Evolutionary conservation across 192 early-diverging fungal species (phyloP).

Genomic region (Kappamyces sp.): DNA sequence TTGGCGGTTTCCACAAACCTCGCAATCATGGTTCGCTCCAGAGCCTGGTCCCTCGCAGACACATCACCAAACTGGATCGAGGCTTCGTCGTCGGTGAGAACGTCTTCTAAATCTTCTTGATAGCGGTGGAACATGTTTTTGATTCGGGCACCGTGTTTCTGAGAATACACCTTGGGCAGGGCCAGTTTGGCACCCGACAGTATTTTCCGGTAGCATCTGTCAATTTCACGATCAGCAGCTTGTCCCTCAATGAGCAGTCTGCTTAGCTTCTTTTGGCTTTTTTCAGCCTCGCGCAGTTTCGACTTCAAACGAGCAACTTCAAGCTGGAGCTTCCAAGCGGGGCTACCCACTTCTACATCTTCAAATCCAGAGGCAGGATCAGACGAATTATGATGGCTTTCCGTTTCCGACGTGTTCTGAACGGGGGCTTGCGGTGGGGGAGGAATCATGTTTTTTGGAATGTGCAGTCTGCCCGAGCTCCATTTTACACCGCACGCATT

Average conservation of each 20-base stretch:
- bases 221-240: conserved; percentile 15
- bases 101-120: background rate
- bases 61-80: background rate
- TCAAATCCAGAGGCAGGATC: conserved; percentile 3
- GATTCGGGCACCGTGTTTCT: background rate
- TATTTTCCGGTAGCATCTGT: conserved; percentile 16
- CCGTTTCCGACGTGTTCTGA: background rate
- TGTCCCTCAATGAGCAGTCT: conserved; percentile 17
- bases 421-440: conserved; percentile 3
- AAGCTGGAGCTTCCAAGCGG: conserved; percentile 11
- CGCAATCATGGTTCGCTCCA: background rate
- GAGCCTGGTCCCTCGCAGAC: background rate
- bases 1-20: background rate
- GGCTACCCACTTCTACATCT: conserved; percentile 4
- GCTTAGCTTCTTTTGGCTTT: conserved; percentile 23
- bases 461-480: conserved; percentile 28
- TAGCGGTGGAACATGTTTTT: background rate
- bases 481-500: conserved; percentile 82
- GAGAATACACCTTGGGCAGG: background rate
- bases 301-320: conserved; percentile 18
- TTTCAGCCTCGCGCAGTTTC: conserved; percentile 26
- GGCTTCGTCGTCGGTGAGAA: background rate
- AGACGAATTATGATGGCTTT: background rate
- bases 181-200: background rate
- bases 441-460: background rate